Base-by-base conservation (phyloP, 2,329 filamentous ascomycete species). In the Alternaria arborescens region DNA sequence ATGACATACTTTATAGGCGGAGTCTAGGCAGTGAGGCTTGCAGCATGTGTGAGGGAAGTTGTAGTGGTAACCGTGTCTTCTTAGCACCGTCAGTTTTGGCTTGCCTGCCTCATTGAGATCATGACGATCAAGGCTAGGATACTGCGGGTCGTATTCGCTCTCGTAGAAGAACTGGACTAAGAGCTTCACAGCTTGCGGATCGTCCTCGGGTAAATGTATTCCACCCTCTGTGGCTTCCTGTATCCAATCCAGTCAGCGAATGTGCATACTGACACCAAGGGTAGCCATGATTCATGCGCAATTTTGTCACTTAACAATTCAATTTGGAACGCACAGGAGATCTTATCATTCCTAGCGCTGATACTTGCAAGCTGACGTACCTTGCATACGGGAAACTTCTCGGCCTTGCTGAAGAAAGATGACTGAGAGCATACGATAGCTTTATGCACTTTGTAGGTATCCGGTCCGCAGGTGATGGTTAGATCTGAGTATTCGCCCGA, bases 141-240 rank as follows among this genome's bases (percentile, higher is more conserved):
- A 6, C 30, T 38, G n/a, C 4, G 41, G 16, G 2, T 55, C 42
- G 20, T 71, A 71, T 1, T 69, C 64, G 24, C 40, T 47, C 28
- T 71, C 62, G 52, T 71, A 72, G n/a, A 70, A 30, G 38, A 64
- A 72, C 30, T 64, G 51, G 0, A 71, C n/a, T 14, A 70, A 47
- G 1, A 62, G 50, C 30, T 63, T 62, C 1, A 71, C 28, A 1
- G 56, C 42, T 0, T 28, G 55, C 1, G 68, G 60, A 0, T 70
- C 61, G n/a, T 68, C 67, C 1, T 69, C 61, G 1, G 63, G 50
- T 0, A 67, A 47, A 16, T 68, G 26, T 7, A 65, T 63, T 20
- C 28, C 61, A 22, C 30, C 47, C 16, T 64, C 58, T 6, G 40
- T 28, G 2, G 58, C 51, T 56, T 65, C 64, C 61, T 66, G 5